Evolutionary conservation across 371 early-diverging fungal genomes (phyloP), one percentile per base, ranked within the genome.

Genomic region (Rhizomucor pusillus): DNA sequence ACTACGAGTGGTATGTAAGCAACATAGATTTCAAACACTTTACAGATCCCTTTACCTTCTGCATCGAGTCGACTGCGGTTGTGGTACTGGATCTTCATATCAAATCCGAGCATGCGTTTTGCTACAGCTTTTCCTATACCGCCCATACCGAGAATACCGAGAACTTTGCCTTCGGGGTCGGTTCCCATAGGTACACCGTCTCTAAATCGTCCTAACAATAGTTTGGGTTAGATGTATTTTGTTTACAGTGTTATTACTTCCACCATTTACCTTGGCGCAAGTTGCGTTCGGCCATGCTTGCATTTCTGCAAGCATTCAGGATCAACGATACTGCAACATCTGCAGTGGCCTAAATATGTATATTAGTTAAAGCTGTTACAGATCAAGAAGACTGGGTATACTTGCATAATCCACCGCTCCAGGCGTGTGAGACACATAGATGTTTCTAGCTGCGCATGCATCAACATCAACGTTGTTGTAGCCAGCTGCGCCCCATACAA

Each of bases 141-240:
- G 7, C 84, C 84, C 59, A 81, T 73, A n/a, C 84, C 84, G 11
- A 84, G 58, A 34, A 84, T 72, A 52, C 84, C 84, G 19, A 84
- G 44, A 1, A 60, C 68, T 62, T 80, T 76, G 18, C 65, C 71
- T 36, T 79, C 66, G 20, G 77, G 76, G 48, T 80, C 77, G 3
- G 57, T 65, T 11, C 84, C 84, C 69, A 81, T 75, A 24, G 57
- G 55, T 1, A 80, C 52, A 50, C 70, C 75, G 23, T 58, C 52
- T n/a, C 57, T 50, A 75, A 75, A 84, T 5, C 63, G 54, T 9
- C 81, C 83, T 57, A 34, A 29, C 29, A 11, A 35, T 11, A 34
- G 22, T 23, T 3, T 20, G 54, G 39, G 39, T 37, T 37, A 37
- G 39, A 37, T 37, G 39, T 10, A 43, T 23, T 10, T 16, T 16